Conservation (phyloP, 495 filamentous ascomycete genomes). For the Apiosordaria backusii region DNA sequence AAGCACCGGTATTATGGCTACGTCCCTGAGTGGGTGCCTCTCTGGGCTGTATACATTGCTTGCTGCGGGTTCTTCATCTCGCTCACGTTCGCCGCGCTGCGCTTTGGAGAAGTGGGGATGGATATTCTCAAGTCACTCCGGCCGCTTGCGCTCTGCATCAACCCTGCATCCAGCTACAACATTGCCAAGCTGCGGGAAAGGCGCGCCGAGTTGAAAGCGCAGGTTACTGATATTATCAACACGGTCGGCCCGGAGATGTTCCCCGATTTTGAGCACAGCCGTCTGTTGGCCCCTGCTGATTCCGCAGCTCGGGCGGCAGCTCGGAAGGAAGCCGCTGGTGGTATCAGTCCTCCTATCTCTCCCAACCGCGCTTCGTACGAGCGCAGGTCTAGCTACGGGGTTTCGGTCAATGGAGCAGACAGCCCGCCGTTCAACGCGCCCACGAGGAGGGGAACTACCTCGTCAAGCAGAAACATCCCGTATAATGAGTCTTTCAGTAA, state of each 20-base stretch:
- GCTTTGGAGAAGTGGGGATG: slow-evolving; percentile 96
- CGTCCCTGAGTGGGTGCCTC: slow-evolving; percentile 73
- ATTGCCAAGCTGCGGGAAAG: slow-evolving; percentile 72
- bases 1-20: slow-evolving; percentile 74
- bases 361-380: slow-evolving; percentile 12
- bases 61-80: slow-evolving; percentile 78
- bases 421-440: slow-evolving; percentile 22
- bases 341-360: slow-evolving; percentile 19
- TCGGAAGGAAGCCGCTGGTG: slow-evolving; percentile 20
- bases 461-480: slow-evolving; percentile 57
- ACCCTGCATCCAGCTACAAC: slow-evolving; percentile 77
- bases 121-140: slow-evolving; percentile 94
- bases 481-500: slow-evolving; percentile 91
- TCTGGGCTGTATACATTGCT: slow-evolving; percentile 68
- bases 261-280: slow-evolving; percentile 84
- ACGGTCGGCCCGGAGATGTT: slow-evolving; percentile 94
- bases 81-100: slow-evolving; percentile 89
- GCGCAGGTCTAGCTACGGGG: slow-evolving; percentile 28
- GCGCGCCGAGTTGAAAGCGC: slow-evolving; percentile 68
- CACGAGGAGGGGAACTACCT: slow-evolving; percentile 39
- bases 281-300: slow-evolving; percentile 59
- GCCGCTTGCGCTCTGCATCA: slow-evolving; percentile 83
- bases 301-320: slow-evolving; percentile 19
- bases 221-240: slow-evolving; percentile 91
- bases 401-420: slow-evolving; percentile 24